phyloP scores from a whole-genome alignment of 164 flowering plant genomes.

The Malania oleifera region DNA sequence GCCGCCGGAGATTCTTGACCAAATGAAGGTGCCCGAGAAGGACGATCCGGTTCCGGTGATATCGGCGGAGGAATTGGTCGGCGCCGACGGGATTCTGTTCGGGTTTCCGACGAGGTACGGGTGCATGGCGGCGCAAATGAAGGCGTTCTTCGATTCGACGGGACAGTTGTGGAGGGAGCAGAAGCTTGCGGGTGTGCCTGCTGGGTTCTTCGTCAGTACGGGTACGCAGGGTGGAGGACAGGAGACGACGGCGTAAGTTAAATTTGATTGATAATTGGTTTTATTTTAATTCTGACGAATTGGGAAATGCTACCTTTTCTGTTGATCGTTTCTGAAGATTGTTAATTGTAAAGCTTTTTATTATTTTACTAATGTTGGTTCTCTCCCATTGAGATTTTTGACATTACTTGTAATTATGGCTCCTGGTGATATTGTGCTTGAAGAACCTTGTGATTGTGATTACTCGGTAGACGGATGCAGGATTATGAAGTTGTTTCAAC shows the following conservation, averaged over 20 bases:
- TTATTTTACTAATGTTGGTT: too few species aligned
- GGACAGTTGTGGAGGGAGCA: constrained; percentile 59
- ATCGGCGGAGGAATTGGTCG: constrained; percentile 38
- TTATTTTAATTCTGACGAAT: too few species aligned
- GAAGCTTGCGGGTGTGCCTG: constrained; percentile 66
- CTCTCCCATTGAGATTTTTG: too few species aligned
- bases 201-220: constrained; percentile 69
- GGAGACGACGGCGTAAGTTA: constrained; percentile 80
- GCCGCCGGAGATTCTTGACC: constrained; percentile 33
- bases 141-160: constrained; percentile 67
- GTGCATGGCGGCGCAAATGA: constrained; percentile 68
- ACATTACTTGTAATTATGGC: too few species aligned
- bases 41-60: constrained; percentile 45
- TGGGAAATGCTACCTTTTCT: too few species aligned
- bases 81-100: constrained; percentile 63
- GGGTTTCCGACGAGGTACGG: constrained; percentile 87
- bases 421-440: too few species aligned
- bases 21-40: constrained; percentile 56
- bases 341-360: too few species aligned
- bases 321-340: too few species aligned
- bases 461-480: too few species aligned
- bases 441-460: too few species aligned
- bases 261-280: too few species aligned
- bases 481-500: too few species aligned
- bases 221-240: constrained; percentile 91